phyloP scores from a whole-genome alignment of 805 yeast genomes.

The Myxozyma sirexii region DNA sequence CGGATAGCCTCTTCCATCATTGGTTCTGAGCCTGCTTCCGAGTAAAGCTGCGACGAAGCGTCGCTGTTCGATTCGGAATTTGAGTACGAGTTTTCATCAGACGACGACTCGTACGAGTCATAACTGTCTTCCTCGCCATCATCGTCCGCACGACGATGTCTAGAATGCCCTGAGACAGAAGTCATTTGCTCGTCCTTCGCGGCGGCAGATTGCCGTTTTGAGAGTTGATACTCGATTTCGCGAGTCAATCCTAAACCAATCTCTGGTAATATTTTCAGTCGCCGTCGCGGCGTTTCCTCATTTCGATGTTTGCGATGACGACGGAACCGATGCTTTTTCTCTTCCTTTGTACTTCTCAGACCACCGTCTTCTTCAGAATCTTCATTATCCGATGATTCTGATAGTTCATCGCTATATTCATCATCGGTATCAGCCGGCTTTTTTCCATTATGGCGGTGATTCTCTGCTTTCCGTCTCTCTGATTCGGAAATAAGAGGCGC shows the following conservation, averaged over 20 bases:
- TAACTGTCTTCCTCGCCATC: conserved; percentile 2
- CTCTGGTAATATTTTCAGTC: conserved; percentile 3
- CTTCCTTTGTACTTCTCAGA: not conserved
- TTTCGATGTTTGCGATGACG: not conserved
- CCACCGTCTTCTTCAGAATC: not conserved
- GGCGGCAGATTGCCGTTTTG: conserved; percentile 2
- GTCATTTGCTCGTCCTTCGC: not conserved
- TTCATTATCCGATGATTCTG: not conserved
- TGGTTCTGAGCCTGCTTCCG: not conserved
- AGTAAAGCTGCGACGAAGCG: not conserved
- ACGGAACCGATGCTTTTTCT: not conserved
- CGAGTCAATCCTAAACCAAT: conserved; percentile 9
- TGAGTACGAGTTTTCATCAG: not conserved
- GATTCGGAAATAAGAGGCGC: not conserved
- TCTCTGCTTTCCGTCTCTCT: not conserved
- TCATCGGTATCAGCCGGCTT: not conserved
- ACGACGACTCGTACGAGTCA: conserved; percentile 8
- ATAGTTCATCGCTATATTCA: not conserved
- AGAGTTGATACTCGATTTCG: conserved; percentile 5
- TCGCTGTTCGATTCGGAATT: not conserved
- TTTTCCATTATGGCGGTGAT: not conserved
- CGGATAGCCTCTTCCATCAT: not conserved
- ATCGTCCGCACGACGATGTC: not conserved
- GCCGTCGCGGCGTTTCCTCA: not conserved
- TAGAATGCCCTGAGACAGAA: not conserved